These are phyloP conservation scores for Scytalidium lignicola DNA, from an alignment of 2,329 filamentous ascomycete genomes.

Conservation along the genomic window DNA sequence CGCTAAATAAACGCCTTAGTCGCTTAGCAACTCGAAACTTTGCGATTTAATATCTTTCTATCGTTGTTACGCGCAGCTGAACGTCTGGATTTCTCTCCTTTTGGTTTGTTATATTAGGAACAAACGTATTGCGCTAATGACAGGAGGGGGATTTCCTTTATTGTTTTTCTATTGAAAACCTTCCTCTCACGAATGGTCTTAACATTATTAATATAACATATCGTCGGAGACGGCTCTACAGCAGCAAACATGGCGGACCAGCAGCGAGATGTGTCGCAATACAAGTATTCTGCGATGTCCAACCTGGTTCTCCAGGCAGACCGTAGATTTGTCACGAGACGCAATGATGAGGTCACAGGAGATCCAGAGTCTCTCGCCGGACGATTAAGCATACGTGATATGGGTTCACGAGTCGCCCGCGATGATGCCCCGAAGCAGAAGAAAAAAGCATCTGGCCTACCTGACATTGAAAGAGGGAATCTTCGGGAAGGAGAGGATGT, in stretches of 20 bases:
- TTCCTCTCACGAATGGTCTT: slow-evolving; percentile 5
- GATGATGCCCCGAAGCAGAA: slow-evolving; percentile 78
- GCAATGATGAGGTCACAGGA: slow-evolving; percentile 90
- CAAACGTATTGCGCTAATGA: background rate
- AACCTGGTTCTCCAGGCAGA: slow-evolving; percentile 99
- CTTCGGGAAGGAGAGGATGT: slow-evolving; percentile 80
- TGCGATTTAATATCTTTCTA: background rate
- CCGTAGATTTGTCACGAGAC: slow-evolving; percentile 86
- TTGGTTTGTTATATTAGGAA: background rate
- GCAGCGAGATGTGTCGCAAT: slow-evolving; percentile 83
- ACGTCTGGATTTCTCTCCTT: background rate
- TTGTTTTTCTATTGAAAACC: background rate
- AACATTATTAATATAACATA: background rate
- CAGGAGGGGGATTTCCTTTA: background rate
- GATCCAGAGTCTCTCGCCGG: slow-evolving; percentile 97
- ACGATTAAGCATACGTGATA: slow-evolving; percentile 86
- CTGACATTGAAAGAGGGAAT: slow-evolving; percentile 68
- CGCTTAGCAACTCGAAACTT: background rate
- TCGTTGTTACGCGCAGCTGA: background rate
- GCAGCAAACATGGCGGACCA: slow-evolving; percentile 61
- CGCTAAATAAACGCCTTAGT: slow-evolving; percentile 1
- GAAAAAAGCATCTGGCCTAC: slow-evolving; percentile 60
- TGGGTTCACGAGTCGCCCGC: slow-evolving; percentile 79
- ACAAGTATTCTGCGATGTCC: slow-evolving; percentile 99
- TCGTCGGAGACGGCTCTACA: slow-evolving; percentile 23